A percentile compares a stretch with the other conserved stretches of the same genome.
Conservation (phyloP, 1,284 basidiomycete genomes). For the Rhodotorula sp. region DNA sequence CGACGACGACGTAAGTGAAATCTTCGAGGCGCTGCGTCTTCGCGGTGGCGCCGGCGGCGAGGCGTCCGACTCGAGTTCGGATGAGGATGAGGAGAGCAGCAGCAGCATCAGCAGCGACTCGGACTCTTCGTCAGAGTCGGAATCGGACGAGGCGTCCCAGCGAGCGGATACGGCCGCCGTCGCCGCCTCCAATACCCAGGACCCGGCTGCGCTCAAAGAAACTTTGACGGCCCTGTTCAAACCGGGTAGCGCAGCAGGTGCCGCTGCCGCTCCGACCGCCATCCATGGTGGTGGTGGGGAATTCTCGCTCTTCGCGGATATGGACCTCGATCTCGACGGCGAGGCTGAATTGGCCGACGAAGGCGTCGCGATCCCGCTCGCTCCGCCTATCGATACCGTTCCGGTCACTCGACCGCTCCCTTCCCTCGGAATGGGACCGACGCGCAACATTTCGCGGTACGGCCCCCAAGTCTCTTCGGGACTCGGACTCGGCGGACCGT, state of each 20-base stretch:
- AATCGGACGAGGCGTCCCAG: conserved; percentile 1
- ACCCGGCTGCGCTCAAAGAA: conserved; percentile 20
- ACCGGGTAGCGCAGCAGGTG: conserved; percentile 2
- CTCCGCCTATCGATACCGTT: neutral
- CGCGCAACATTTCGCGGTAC: neutral
- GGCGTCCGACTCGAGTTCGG: conserved; percentile 1
- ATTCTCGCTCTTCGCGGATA: conserved; percentile 35
- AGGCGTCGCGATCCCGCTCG: neutral
- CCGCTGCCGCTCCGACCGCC: neutral
- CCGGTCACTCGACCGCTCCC: neutral
- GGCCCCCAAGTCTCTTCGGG: neutral
- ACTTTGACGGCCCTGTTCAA: conserved; percentile 37
- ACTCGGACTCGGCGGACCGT: conserved; percentile 4
- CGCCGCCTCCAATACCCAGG: neutral
- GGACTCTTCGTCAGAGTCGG: conserved; percentile 2
- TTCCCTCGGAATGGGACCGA: neutral
- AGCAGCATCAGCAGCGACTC: conserved; percentile 2
- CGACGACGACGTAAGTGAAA: conserved; percentile 20
- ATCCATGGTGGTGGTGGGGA: conserved; percentile 6
- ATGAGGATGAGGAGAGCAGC: too few species aligned
- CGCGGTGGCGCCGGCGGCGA: conserved; percentile 25
- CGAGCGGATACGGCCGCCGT: neutral
- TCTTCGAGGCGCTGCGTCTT: conserved; percentile 15
- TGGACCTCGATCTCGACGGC: conserved; percentile 38
- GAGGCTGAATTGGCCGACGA: conserved; percentile 1